Percentiles rank a stretch among this genome's conserved stretches.
Conservation (phyloP, 1,284 basidiomycete genomes). For the Moesziomyces globuligerus region DNA sequence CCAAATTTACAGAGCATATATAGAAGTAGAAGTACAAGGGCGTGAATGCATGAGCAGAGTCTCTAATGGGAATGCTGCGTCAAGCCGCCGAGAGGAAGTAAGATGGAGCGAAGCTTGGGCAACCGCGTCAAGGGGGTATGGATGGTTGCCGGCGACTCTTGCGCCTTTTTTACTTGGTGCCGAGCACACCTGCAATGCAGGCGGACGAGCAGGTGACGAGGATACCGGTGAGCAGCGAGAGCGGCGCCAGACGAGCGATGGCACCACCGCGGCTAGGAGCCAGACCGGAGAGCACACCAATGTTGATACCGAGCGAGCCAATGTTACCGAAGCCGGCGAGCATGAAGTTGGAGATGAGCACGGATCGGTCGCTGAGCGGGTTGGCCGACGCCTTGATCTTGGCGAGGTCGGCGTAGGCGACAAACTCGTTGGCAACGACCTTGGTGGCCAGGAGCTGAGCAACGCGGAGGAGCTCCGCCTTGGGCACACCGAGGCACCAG, state of each 20-base stretch:
- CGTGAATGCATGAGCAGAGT: no score
- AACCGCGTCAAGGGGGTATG: conserved; percentile 22
- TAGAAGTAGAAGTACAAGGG: conserved; percentile 15
- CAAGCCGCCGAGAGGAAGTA: not conserved
- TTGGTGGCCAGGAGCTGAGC: conserved; percentile 81
- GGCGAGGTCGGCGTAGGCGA: conserved; percentile 74
- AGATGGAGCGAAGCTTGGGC: not conserved
- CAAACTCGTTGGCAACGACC: conserved; percentile 82
- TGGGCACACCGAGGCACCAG: conserved; percentile 71
- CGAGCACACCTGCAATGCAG: conserved; percentile 68
- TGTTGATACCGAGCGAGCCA: conserved; percentile 83
- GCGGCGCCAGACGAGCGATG: conserved; percentile 78
- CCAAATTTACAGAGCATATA: conserved; percentile 23
- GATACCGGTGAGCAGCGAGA: conserved; percentile 71
- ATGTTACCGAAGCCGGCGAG: conserved; percentile 89
- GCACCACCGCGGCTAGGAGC: conserved; percentile 77
- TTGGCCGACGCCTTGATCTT: conserved; percentile 61
- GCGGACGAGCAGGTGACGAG: conserved; percentile 68
- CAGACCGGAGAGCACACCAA: conserved; percentile 86
- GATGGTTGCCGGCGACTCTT: not conserved
- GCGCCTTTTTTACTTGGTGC: conserved; percentile 25
- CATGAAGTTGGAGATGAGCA: conserved; percentile 80
- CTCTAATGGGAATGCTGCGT: no score
- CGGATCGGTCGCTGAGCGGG: conserved; percentile 77
- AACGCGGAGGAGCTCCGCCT: conserved; percentile 66